These are phyloP conservation scores for Tetrahymena thermophila DNA, from an alignment of 73 alveolate genomes.

Conservation along the genomic window DNA sequence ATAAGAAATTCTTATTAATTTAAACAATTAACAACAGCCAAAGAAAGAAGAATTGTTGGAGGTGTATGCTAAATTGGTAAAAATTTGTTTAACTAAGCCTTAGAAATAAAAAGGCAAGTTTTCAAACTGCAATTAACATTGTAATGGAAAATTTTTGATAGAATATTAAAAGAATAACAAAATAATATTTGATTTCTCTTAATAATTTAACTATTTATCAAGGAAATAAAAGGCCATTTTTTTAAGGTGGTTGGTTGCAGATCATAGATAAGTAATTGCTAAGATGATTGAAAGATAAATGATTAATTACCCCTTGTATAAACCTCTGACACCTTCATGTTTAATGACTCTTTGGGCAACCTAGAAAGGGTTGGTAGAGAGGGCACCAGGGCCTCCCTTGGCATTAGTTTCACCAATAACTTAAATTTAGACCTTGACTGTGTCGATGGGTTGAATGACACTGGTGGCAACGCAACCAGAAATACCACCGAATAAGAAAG, in stretches of 20 bases:
- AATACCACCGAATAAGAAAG: constrained; percentile 70
- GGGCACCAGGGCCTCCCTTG: constrained; percentile 22
- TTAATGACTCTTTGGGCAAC: constrained; percentile 53
- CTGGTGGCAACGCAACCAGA: constrained; percentile 73
- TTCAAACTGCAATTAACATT: not conserved
- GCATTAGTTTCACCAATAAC: constrained; percentile 57
- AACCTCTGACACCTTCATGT: constrained; percentile 59
- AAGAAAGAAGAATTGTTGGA: not conserved
- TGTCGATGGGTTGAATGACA: constrained; percentile 70
- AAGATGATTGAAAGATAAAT: not conserved
- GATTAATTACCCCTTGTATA: constrained; percentile 57
- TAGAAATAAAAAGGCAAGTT: not conserved
- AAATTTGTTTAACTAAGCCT: too few species aligned
- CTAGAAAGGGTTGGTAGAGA: constrained; percentile 42
- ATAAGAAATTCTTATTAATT: too few species aligned
- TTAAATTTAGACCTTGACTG: constrained; percentile 75
- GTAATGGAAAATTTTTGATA: not conserved
- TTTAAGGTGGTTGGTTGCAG: not conserved
- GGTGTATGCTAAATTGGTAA: not conserved
- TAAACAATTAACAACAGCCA: not conserved
- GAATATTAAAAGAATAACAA: not conserved
- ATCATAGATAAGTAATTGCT: not conserved
- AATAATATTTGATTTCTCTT: not conserved
- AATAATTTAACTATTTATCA: too few species aligned
- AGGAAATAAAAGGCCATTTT: not conserved